Evolutionary conservation across 2,329 filamentous ascomycete genomes (phyloP).

Genomic region (Aspergillus ochraceoroseus): DNA sequence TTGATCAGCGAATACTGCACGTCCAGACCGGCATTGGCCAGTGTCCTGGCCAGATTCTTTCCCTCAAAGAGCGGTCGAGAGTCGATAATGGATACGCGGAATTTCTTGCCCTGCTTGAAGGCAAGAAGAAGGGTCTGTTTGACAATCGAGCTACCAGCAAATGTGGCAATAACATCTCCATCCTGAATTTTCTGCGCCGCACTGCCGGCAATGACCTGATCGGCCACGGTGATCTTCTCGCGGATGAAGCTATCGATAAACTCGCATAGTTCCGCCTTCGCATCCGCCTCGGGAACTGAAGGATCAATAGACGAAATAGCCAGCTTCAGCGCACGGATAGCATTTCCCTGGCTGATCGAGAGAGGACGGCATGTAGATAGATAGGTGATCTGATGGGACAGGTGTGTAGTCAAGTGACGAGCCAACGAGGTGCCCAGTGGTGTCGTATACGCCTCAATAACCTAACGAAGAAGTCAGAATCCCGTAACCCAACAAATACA

Average conservation of each 20-base stretch:
- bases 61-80: conserved; percentile 66
- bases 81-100: conserved; percentile 82
- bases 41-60: conserved; percentile 63
- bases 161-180: conserved; percentile 80
- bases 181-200: conserved; percentile 70
- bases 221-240: conserved; percentile 82
- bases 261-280: conserved; percentile 71
- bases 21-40: conserved; percentile 65
- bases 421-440: conserved; percentile 78
- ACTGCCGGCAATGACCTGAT: conserved; percentile 74
- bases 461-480: conserved; percentile 47
- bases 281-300: conserved; percentile 71
- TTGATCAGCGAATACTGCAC: conserved; percentile 80
- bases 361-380: conserved; percentile 90
- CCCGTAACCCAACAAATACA: neutral
- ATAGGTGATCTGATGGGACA: conserved; percentile 94
- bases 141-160: conserved; percentile 78
- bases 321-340: conserved; percentile 89
- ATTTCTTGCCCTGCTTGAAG: conserved; percentile 63
- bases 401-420: conserved; percentile 84
- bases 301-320: conserved; percentile 87
- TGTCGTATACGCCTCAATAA: conserved; percentile 89
- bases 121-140: conserved; percentile 75
- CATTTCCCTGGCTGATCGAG: conserved; percentile 95
- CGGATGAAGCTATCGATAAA: conserved; percentile 86